Evolutionary conservation across 805 yeast species (phyloP).

Genomic region (Schizosaccharomyces lindneri): DNA sequence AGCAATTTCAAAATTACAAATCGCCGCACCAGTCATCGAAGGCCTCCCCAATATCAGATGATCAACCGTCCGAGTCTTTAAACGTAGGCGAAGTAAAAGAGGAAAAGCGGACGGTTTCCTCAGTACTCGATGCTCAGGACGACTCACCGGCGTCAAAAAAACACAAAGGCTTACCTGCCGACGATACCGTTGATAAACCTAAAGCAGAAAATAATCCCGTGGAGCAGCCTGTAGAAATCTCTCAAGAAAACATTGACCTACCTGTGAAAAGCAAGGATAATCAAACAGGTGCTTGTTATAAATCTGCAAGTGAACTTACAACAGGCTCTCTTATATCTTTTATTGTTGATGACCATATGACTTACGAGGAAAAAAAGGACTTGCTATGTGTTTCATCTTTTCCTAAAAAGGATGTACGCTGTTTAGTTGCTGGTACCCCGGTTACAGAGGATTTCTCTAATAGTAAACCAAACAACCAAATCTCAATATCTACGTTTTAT

Average conservation of each 20-base stretch:
- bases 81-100: neutral
- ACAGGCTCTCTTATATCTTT: neutral
- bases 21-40: neutral
- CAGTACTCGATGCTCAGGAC: neutral
- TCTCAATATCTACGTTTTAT: conserved; percentile 71
- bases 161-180: too few relatives aligned
- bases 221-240: neutral
- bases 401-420: neutral
- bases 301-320: neutral
- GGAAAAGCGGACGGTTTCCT: neutral
- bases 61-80: too few relatives aligned
- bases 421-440: conserved; percentile 35
- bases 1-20: neutral
- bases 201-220: neutral
- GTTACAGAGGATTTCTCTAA: conserved; percentile 73
- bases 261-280: neutral
- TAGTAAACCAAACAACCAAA: conserved; percentile 69
- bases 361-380: neutral
- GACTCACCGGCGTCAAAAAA: too few relatives aligned
- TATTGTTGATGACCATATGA: neutral
- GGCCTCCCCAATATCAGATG: neutral
- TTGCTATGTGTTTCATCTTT: neutral
- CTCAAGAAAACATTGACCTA: neutral
- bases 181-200: too few relatives aligned
- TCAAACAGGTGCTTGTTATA: neutral